These are phyloP conservation scores for Monosporascus sp. DNA, from an alignment of 2,329 filamentous ascomycete species.

Conservation along the genomic window DNA sequence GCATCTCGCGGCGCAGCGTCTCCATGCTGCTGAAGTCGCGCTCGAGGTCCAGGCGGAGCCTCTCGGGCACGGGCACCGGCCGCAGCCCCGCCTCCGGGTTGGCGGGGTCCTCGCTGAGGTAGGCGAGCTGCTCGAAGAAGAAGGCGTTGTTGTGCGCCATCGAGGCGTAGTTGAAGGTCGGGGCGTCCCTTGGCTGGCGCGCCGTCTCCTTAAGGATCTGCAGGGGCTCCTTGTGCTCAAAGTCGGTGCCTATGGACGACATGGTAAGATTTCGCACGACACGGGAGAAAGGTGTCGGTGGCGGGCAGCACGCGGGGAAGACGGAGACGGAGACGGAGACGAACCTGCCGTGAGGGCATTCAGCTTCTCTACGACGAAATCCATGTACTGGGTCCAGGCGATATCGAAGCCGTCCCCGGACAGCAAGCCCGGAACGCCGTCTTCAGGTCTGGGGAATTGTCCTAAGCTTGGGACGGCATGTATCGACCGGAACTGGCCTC, in stretches of 20 bases:
- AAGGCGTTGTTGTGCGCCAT: slow-evolving; percentile 91
- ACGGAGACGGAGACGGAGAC: slow-evolving; percentile 18
- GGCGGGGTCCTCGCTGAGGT: slow-evolving; percentile 3
- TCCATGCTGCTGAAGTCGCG: slow-evolving; percentile 76
- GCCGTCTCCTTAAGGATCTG: slow-evolving; percentile 70
- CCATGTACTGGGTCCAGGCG: slow-evolving; percentile 81
- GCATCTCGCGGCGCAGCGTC: slow-evolving; percentile 73
- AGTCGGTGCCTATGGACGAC: slow-evolving; percentile 51
- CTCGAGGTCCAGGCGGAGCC: slow-evolving; percentile 56
- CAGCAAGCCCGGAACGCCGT: slow-evolving; percentile 66
- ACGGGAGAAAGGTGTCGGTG: too few species aligned
- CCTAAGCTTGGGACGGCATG: slow-evolving; percentile 44
- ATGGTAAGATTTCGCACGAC: too few species aligned
- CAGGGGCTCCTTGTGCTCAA: slow-evolving; percentile 58
- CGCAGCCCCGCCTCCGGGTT: slow-evolving; percentile 3
- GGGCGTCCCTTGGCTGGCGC: slow-evolving; percentile 71
- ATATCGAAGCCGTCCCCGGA: slow-evolving; percentile 64
- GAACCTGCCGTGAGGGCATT: slow-evolving; percentile 70
- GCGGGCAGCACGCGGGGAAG: background rate
- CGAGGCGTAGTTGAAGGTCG: slow-evolving; percentile 91
- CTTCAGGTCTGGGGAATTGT: slow-evolving; percentile 27
- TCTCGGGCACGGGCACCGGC: slow-evolving; percentile 4
- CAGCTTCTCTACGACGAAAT: slow-evolving; percentile 67
- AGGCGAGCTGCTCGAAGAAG: slow-evolving; percentile 62
- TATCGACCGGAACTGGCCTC: slow-evolving; percentile 30